These are phyloP conservation scores for Debaryomyces sp. DNA, from an alignment of 1,139 yeast genomes.

Conservation along the genomic window DNA sequence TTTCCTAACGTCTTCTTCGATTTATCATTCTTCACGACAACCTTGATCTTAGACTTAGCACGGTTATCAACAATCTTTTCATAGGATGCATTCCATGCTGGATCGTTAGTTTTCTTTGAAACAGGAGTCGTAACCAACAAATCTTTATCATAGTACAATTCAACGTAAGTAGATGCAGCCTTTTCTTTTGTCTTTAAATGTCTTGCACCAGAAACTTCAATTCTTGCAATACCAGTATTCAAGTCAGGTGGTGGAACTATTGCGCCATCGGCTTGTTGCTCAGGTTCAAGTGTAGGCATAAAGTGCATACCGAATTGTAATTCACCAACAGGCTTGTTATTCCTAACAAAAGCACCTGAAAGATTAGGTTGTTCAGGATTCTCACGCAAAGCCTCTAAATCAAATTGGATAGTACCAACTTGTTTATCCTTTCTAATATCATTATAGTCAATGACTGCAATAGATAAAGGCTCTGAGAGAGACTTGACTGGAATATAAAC, in stretches of 20 bases:
- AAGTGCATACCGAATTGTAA: conserved; percentile 69
- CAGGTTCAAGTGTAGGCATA: conserved; percentile 80
- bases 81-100: conserved; percentile 64
- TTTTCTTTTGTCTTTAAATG: conserved; percentile 47
- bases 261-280: conserved; percentile 81
- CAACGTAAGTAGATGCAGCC: conserved; percentile 67
- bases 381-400: conserved; percentile 66
- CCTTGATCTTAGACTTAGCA: conserved; percentile 65
- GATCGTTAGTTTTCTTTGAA: conserved; percentile 64
- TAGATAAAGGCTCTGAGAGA: conserved; percentile 76
- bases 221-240: conserved; percentile 85
- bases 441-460: conserved; percentile 73
- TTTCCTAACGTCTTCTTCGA: conserved; percentile 60
- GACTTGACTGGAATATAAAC: conserved; percentile 69
- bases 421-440: conserved; percentile 78
- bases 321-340: conserved; percentile 80
- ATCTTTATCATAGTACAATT: conserved; percentile 66
- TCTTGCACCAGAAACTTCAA: conserved; percentile 56
- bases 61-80: conserved; percentile 80
- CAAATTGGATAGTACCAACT: conserved; percentile 77
- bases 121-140: conserved; percentile 57
- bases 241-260: conserved; percentile 86
- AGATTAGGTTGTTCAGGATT: conserved; percentile 55
- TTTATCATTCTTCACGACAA: conserved; percentile 62
- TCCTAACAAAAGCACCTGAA: conserved; percentile 64